Conservation (phyloP, 106 monocot species). For the Gastrodia elata region DNA sequence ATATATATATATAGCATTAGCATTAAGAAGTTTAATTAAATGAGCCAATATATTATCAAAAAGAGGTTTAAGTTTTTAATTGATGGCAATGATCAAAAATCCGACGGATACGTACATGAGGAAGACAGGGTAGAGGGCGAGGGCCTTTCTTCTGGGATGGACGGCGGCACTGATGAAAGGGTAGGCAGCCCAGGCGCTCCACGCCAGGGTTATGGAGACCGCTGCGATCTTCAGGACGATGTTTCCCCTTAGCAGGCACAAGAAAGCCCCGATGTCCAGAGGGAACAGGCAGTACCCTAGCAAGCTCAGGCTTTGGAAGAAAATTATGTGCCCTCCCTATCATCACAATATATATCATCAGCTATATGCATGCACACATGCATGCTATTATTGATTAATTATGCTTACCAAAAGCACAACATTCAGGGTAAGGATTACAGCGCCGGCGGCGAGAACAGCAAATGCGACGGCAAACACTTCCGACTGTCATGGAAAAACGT, state of each 20-base stretch:
- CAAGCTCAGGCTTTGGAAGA: conserved; percentile 89
- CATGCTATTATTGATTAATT: too few relatives aligned
- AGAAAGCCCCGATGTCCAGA: conserved; percentile 60
- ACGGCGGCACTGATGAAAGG: conserved; percentile 96
- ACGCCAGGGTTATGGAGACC: conserved; percentile 56
- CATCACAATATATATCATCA: too few relatives aligned
- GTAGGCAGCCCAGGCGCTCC: conserved; percentile 99
- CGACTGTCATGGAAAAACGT: conserved; percentile 66
- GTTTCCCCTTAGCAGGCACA: conserved; percentile 74
- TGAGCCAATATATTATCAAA: too few relatives aligned
- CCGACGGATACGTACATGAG: conserved; percentile 91
- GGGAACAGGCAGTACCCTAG: conserved; percentile 85
- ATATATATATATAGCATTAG: too few relatives aligned
- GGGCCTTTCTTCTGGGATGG: conserved; percentile 68
- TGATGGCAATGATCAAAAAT: conserved; percentile 81
- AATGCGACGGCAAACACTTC: conserved; percentile 98
- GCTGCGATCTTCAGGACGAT: conserved; percentile 73
- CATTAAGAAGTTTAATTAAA: too few relatives aligned
- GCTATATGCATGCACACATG: too few relatives aligned
- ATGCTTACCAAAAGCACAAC: conserved; percentile 75
- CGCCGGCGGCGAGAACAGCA: conserved; percentile 92
- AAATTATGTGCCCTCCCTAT: conserved; percentile 89
- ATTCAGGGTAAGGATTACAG: conserved; percentile 81
- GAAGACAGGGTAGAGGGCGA: conserved; percentile 86
- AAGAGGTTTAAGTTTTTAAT: too few relatives aligned